These are phyloP conservation scores for Athelia sp. DNA, from an alignment of 1,284 basidiomycete species.

Conservation along the genomic window DNA sequence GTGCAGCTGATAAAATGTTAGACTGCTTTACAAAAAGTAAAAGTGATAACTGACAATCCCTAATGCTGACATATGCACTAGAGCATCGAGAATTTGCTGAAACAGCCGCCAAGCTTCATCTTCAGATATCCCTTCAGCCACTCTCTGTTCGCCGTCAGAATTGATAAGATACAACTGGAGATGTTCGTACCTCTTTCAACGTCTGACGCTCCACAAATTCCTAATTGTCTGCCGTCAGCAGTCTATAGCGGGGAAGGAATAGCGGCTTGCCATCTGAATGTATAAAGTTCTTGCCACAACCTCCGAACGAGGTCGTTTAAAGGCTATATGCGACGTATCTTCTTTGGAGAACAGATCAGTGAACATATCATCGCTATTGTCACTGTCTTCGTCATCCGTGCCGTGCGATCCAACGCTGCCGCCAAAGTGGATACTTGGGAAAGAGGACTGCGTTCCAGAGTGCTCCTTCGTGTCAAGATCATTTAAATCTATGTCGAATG, in stretches of 20 bases:
- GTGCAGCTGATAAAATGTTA: conserved; percentile 53
- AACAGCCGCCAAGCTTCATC: conserved; percentile 89
- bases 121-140: conserved; percentile 76
- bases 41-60: conserved; percentile 58
- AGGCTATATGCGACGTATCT: conserved; percentile 15
- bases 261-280: conserved; percentile 76
- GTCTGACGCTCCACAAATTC: conserved; percentile 89
- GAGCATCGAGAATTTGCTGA: conserved; percentile 88
- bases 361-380: conserved; percentile 33
- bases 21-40: neutral
- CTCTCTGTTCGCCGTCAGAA: conserved; percentile 40
- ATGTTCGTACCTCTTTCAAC: conserved; percentile 57
- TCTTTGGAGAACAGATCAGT: conserved; percentile 28
- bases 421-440: conserved; percentile 77
- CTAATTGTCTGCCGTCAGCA: conserved; percentile 29
- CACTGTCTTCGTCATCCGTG: conserved; percentile 31
- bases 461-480: conserved; percentile 53
- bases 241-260: conserved; percentile 5
- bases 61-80: conserved; percentile 85
- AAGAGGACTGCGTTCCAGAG: conserved; percentile 47
- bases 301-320: conserved; percentile 25
- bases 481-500: conserved; percentile 54
- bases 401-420: conserved; percentile 32
- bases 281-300: conserved; percentile 65
- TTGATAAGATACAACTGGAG: neutral